Percentiles rank a stretch among this genome's conserved stretches.
These are phyloP conservation scores for Zygnema cylindricum DNA, from an alignment of 139 green algal species.

Conservation along the genomic window DNA sequence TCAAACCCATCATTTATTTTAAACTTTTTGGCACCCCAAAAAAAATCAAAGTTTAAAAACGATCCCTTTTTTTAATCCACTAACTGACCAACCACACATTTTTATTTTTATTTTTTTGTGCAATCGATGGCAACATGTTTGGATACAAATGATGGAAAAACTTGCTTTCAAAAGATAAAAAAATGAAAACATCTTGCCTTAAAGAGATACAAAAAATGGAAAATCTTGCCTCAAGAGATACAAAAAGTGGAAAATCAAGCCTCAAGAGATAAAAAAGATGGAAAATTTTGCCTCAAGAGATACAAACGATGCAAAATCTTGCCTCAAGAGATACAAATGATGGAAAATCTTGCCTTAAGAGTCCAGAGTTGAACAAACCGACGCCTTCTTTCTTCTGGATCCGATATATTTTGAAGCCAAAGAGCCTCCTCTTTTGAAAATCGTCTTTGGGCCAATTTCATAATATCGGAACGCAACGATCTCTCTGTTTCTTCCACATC, in stretches of 20 bases:
- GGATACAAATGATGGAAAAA: not conserved
- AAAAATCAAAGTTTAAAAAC: not conserved
- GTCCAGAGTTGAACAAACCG: slow-evolving; percentile 40
- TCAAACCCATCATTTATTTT: too few species aligned
- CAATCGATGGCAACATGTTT: too few species aligned
- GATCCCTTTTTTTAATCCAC: not conserved
- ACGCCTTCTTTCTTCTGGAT: not conserved
- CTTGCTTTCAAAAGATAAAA: too few species aligned
- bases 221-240: not conserved
- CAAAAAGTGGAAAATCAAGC: not conserved
- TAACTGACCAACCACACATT: too few species aligned
- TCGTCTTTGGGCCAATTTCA: slow-evolving; percentile 3
- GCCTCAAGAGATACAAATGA: slow-evolving; percentile 34
- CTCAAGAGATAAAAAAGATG: not conserved
- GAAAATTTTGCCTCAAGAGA: not conserved
- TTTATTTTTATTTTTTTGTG: too few species aligned
- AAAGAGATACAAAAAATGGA: slow-evolving; percentile 7
- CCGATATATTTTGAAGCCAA: not conserved
- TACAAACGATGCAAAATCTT: not conserved
- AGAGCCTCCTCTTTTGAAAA: slow-evolving; percentile 18
- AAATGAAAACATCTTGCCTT: not conserved
- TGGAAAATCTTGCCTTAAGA: slow-evolving; percentile 29
- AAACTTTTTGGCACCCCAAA: slow-evolving; percentile 8
- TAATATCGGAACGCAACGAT: not conserved
- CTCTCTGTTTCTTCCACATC: slow-evolving; percentile 23